Conservation (phyloP, 352 stramenopile genomes). For the Phytophthora pistaciae region DNA sequence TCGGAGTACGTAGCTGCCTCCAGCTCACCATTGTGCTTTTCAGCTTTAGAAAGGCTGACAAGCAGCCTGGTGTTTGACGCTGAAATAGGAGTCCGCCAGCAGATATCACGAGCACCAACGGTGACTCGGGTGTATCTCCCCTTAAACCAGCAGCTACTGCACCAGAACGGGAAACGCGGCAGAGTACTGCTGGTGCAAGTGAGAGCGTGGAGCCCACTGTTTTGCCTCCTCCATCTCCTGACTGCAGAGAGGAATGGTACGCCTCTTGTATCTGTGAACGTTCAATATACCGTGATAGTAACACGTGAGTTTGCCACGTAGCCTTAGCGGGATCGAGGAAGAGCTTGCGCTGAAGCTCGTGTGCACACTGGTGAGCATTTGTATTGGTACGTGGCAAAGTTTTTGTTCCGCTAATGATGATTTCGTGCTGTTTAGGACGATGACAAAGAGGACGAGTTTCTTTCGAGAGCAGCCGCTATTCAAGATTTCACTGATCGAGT, state of each 20-base stretch:
- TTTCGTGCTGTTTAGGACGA: slow-evolving; percentile 28
- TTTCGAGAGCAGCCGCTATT: slow-evolving; percentile 24
- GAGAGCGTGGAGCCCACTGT: slow-evolving; percentile 4
- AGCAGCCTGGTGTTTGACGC: not conserved
- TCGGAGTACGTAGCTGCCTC: slow-evolving; percentile 17
- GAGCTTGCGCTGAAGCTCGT: slow-evolving; percentile 26
- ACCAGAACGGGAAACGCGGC: not conserved
- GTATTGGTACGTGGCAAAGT: not conserved
- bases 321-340: slow-evolving; percentile 26
- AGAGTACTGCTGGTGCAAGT: not conserved
- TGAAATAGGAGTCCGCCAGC: not conserved
- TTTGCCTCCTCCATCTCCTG: slow-evolving; percentile 18
- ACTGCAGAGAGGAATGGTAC: slow-evolving; percentile 30
- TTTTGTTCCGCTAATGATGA: not conserved
- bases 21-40: not conserved
- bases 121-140: not conserved
- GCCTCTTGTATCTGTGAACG: not conserved
- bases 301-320: slow-evolving; percentile 1
- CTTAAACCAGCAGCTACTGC: not conserved
- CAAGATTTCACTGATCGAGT: slow-evolving; percentile 36
- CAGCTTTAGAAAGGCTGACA: not conserved
- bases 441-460: slow-evolving; percentile 43
- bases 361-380: slow-evolving; percentile 27
- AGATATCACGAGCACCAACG: not conserved
- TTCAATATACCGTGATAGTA: not conserved